Conservation (phyloP, 495 filamentous ascomycete genomes). For the Xylaria telfairii region DNA sequence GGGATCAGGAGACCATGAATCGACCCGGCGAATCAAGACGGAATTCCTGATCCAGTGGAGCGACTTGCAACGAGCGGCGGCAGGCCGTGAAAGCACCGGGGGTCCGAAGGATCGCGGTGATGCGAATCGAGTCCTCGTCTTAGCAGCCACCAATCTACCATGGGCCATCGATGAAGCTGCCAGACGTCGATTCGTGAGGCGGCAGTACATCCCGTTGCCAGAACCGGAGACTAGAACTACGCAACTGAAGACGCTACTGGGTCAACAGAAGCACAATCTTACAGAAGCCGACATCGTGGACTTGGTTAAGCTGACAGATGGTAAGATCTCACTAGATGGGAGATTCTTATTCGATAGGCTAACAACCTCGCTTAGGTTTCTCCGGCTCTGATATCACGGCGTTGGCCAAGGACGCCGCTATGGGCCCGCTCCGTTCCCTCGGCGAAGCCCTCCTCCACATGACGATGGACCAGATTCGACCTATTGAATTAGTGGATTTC, state of each 20-base stretch:
- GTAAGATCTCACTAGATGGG: slow-evolving; percentile 53
- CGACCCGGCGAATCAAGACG: slow-evolving; percentile 92
- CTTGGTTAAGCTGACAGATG: slow-evolving; percentile 84
- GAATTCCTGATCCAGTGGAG: slow-evolving; percentile 99
- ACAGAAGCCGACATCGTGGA: slow-evolving; percentile 72
- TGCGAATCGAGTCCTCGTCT: slow-evolving; percentile 85
- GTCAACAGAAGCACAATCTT: slow-evolving; percentile 88
- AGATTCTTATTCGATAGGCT: slow-evolving; percentile 11
- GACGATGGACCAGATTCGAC: slow-evolving; percentile 90
- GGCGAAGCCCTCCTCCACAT: slow-evolving; percentile 90
- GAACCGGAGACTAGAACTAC: slow-evolving; percentile 78
- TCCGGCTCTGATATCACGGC: slow-evolving; percentile 97
- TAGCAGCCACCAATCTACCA: slow-evolving; percentile 95
- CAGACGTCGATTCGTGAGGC: slow-evolving; percentile 84
- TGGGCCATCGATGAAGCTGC: slow-evolving; percentile 99
- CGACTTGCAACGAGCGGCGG: slow-evolving; percentile 88
- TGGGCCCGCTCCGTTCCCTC: slow-evolving; percentile 92
- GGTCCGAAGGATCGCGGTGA: slow-evolving; percentile 69
- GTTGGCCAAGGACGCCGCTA: slow-evolving; percentile 95
- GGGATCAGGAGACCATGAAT: slow-evolving; percentile 87
- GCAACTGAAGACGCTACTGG: slow-evolving; percentile 78
- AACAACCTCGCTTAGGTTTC: slow-evolving; percentile 67
- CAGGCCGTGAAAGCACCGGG: slow-evolving; percentile 70
- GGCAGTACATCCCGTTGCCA: slow-evolving; percentile 95
- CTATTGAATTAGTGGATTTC: slow-evolving; percentile 85